phyloP scores from a whole-genome alignment of 495 filamentous ascomycete genomes.

The Xanthoparmelia taractica region DNA sequence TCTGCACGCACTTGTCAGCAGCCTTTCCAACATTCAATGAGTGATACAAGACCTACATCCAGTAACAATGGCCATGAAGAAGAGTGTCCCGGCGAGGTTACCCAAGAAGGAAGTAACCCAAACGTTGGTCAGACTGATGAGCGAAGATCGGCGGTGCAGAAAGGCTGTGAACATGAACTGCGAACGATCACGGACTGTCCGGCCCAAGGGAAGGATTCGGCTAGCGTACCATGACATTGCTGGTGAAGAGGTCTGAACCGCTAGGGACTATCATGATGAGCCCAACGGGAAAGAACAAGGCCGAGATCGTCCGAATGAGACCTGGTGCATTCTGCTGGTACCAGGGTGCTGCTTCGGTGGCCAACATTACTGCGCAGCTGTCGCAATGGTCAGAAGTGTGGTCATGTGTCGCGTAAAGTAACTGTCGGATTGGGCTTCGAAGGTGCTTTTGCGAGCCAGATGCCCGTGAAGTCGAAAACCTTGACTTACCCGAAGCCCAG shows the following conservation, averaged over 20 bases:
- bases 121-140: constrained; percentile 44
- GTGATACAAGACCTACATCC: constrained; percentile 31
- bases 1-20: constrained; percentile 30
- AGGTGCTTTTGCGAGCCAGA: neutral
- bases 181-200: constrained; percentile 20
- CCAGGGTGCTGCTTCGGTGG: constrained; percentile 50
- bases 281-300: constrained; percentile 52
- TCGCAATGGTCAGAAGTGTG: neutral
- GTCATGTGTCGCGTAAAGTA: neutral
- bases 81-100: constrained; percentile 52
- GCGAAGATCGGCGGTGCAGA: constrained; percentile 44
- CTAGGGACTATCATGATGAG: constrained; percentile 54
- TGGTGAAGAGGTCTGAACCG: constrained; percentile 46
- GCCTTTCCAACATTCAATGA: neutral
- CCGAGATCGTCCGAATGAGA: constrained; percentile 48
- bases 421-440: neutral
- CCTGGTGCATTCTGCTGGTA: constrained; percentile 53
- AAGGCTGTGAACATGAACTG: constrained; percentile 46
- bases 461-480: neutral
- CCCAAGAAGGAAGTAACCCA: constrained; percentile 54
- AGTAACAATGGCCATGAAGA: constrained; percentile 51
- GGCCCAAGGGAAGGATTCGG: neutral
- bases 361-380: constrained; percentile 43
- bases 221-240: constrained; percentile 46
- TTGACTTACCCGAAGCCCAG: constrained; percentile 38